These are phyloP conservation scores for Mycena kentingensis DNA, from an alignment of 768 basidiomycete species.

Conservation along the genomic window DNA sequence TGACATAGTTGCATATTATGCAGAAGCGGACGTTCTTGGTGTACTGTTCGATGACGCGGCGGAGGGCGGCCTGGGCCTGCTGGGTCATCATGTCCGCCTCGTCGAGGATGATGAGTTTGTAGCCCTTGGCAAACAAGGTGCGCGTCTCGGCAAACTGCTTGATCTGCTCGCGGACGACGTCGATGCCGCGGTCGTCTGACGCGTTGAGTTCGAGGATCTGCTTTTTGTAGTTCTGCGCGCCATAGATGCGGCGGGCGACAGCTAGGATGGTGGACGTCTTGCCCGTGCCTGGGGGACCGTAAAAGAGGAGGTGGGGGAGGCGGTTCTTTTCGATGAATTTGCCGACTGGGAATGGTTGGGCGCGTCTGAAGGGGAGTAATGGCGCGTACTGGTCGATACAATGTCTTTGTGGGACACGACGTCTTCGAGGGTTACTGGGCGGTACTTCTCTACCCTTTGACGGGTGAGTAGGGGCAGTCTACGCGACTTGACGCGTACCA, in stretches of 20 bases:
- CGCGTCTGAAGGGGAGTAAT: background rate
- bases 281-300: slow-evolving; percentile 97
- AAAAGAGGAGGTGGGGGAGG: slow-evolving; percentile 92
- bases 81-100: slow-evolving; percentile 99
- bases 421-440: slow-evolving; percentile 88
- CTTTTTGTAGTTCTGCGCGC: slow-evolving; percentile 70
- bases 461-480: slow-evolving; percentile 10
- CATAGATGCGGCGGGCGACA: slow-evolving; percentile 93
- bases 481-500: slow-evolving; percentile 56
- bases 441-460: slow-evolving; percentile 94
- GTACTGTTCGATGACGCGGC: slow-evolving; percentile 97
- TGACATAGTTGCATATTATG: slow-evolving; percentile 99
- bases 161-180: slow-evolving; percentile 97
- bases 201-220: slow-evolving; percentile 99
- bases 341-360: slow-evolving; percentile 63
- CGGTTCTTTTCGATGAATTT: slow-evolving; percentile 95
- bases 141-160: slow-evolving; percentile 98
- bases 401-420: slow-evolving; percentile 98
- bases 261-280: slow-evolving; percentile 98
- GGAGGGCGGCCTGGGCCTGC: slow-evolving; percentile 93
- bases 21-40: slow-evolving; percentile 99
- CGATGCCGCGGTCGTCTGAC: slow-evolving; percentile 97
- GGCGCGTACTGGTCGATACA: slow-evolving; percentile 82
- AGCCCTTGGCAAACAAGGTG: slow-evolving; percentile 88
- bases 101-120: slow-evolving; percentile 96